Evolutionary conservation across 2,329 filamentous ascomycete species (phyloP).

Genomic region (Colletotrichum acutatum): DNA sequence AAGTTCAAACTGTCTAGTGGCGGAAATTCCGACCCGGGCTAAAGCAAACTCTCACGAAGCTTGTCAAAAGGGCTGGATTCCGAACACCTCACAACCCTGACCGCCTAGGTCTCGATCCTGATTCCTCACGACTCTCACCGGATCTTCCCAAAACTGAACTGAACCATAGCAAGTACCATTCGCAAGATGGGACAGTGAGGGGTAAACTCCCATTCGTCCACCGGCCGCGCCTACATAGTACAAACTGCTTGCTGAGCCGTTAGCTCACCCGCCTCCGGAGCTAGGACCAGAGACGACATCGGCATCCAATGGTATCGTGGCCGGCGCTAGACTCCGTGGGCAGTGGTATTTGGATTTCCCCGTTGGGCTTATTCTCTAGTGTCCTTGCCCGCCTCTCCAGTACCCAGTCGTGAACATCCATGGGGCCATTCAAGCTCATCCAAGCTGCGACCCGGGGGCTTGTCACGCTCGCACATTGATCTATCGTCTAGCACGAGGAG

Average conservation of each 20-base stretch:
- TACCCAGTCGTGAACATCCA: too few relatives aligned
- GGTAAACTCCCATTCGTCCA: background rate
- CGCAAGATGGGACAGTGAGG: background rate
- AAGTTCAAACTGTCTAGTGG: background rate
- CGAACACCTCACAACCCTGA: background rate
- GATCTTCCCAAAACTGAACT: background rate
- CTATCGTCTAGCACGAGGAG: background rate
- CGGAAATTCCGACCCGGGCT: background rate
- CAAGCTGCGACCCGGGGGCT: background rate
- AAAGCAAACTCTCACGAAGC: background rate
- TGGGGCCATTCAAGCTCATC: background rate
- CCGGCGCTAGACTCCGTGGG: background rate
- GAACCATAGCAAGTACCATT: background rate
- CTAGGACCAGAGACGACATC: background rate
- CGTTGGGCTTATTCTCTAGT: background rate
- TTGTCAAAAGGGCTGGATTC: background rate
- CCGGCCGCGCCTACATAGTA: background rate
- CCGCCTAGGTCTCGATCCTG: background rate
- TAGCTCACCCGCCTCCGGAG: background rate
- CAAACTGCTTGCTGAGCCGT: background rate
- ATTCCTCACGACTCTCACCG: background rate
- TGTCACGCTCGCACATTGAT: background rate
- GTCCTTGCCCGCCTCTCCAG: background rate
- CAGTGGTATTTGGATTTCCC: background rate
- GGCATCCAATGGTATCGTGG: background rate